Evolutionary conservation across 331 rosid genomes (phyloP), one percentile per base, ranked within the genome.

Genomic region (Telfairia occidentalis): DNA sequence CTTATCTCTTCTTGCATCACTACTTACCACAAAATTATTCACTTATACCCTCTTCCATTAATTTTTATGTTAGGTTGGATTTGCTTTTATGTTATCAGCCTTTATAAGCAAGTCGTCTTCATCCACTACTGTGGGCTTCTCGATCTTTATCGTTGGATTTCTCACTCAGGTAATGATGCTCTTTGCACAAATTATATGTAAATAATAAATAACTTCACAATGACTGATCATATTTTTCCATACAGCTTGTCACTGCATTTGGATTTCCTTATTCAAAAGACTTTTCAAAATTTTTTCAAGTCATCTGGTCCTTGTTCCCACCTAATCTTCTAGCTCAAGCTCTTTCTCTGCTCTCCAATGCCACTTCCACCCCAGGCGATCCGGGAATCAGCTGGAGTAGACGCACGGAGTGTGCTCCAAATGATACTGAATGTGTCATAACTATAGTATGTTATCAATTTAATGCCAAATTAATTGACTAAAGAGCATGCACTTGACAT

Each of bases 311-410:
- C 49, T 53, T 94, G 26, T 91, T 89, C 87, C 96, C 98, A 0
- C 98, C 98, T 18, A 91, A 91, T 77, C 92, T 89, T 81, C 90
- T 93, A 58, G 84, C 96, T 65, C 38, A 85, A 84, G 97, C 86
- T 73, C 76, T 93, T 83, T 0, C 9, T 2, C 45, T 91, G 37
- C 98, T 93, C 50, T 75, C 90, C 26, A 34, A 48, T 0, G 96
- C 91, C 46, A 87, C 86, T 55, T 19, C 84, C 54, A 87, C 82
- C 38, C 77, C 92, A 59, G 81, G 85, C 76, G 90, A 82, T 77
- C 37, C 71, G 0, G 97, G 98, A 58, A 52, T 94, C 66, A 85
- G 92, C 85, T 94, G 96, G 98, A 91, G 86, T 79, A 78, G 79
- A 66, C 84, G 92, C 60, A 82, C 84, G 75, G 16, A 87, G 59